Evolutionary conservation across 2,329 filamentous ascomycete genomes (phyloP).

Genomic region (Chaetoscypha palmicola): DNA sequence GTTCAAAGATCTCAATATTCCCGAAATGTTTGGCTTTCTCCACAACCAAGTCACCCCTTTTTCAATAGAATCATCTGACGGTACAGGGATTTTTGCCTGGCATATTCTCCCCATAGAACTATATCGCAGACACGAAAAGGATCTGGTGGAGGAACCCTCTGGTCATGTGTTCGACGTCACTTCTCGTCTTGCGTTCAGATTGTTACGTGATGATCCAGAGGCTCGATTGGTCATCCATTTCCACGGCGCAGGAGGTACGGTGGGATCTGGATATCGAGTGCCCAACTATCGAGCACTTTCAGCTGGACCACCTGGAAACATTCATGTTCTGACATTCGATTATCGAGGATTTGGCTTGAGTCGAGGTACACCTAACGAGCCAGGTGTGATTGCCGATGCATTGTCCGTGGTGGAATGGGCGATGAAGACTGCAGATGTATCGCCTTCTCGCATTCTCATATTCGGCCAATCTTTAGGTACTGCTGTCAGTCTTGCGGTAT

Average conservation of each 20-base stretch:
- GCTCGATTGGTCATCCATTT: constrained; percentile 49
- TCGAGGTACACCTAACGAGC: constrained; percentile 66
- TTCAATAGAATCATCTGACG: constrained; percentile 63
- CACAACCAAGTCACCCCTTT: constrained; percentile 80
- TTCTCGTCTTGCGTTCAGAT: constrained; percentile 41
- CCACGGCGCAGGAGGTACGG: constrained; percentile 39
- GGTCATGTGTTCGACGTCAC: constrained; percentile 11
- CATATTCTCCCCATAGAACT: constrained; percentile 74
- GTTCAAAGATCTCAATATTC: constrained; percentile 66
- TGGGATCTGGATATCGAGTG: constrained; percentile 65
- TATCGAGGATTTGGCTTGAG: constrained; percentile 83
- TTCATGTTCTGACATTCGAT: constrained; percentile 78
- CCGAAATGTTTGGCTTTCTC: constrained; percentile 72
- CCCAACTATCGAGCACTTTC: constrained; percentile 70
- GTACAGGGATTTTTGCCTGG: constrained; percentile 76
- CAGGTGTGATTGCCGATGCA: constrained; percentile 74
- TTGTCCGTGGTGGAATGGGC: constrained; percentile 66
- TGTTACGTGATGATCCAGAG: constrained; percentile 55
- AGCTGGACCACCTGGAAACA: constrained; percentile 55
- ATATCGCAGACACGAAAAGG: constrained; percentile 63
- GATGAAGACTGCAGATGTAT: constrained; percentile 54
- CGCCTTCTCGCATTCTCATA: constrained; percentile 67
- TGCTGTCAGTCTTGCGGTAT: constrained; percentile 67
- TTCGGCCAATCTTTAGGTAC: constrained; percentile 84
- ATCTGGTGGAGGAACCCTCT: constrained; percentile 42